Evolutionary conservation across 768 basidiomycete genomes (phyloP), one percentile per base, ranked within the genome.

Genomic region (Coprinellus micaceus): DNA sequence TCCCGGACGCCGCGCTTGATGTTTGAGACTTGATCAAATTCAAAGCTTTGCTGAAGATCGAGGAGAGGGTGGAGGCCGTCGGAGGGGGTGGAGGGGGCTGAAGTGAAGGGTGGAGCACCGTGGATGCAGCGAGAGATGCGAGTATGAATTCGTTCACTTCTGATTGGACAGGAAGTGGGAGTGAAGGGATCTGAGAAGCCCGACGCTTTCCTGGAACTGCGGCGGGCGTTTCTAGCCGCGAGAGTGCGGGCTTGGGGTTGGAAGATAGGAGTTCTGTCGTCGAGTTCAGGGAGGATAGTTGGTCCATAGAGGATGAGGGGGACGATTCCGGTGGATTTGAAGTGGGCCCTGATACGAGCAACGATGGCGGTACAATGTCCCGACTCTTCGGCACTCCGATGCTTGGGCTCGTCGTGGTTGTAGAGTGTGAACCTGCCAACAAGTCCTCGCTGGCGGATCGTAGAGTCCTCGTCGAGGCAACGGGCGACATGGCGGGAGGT

Each of bases 141-240:
- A 85, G 76, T 40, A 84, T 65, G 56, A 85, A 86, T 52, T 82
- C 74, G 3, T 77, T 78, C 19, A 80, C 71, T 56, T 78, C 77
- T 4, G 78, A 69, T 4, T 69, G 64, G 17, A 69, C 26, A 22
- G 17, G 22, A 28, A 48, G 3, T 4, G 46, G 45, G 21, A 52
- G 52, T n/a, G 44, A 47, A 22, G 57, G 53, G 50, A 19, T 17
- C n/a, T n/a, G n/a, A 21, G 57, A 10, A 46, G 64, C 61, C 52
- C 63, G 52, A 13, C 74, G 64, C 41, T 69, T 70, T 7, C 68
- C 28, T n/a, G 49, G 33, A 36, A 44, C 29, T 13, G 10, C 48
- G 28, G 21, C 22, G 41, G 13, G 36, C 37, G 21, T 30, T 47
- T 41, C 48, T 39, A 33, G 25, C 15, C 26, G 47, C 28, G 17